A percentile compares a stretch with the other conserved stretches of the same genome.
These are phyloP conservation scores for Funneliformis caledonium DNA, from an alignment of 371 early-diverging fungal genomes.

Conservation along the genomic window DNA sequence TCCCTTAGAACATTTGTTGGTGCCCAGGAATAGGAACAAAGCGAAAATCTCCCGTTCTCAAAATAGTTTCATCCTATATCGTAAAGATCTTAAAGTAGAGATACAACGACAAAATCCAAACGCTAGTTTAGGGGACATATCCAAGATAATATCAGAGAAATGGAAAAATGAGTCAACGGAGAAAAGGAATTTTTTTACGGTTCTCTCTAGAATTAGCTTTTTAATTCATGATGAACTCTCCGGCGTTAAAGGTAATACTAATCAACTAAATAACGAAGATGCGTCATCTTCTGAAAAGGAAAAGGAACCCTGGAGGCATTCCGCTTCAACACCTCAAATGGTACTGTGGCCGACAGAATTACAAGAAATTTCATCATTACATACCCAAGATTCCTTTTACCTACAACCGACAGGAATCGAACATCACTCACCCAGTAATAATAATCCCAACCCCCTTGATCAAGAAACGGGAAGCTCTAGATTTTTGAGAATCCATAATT, in stretches of 20 bases:
- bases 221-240: constrained; percentile 8
- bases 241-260: neutral
- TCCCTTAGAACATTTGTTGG: neutral
- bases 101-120: constrained; percentile 1
- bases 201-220: neutral
- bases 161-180: neutral
- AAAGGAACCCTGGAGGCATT: no score
- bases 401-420: no score
- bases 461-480: no score
- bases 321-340: no score
- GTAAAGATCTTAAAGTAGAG: neutral
- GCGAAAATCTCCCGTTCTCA: neutral
- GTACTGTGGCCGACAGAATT: no score
- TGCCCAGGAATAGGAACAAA: neutral
- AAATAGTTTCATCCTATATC: constrained; percentile 15
- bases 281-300: no score
- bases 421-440: no score
- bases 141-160: neutral
- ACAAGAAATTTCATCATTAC: no score
- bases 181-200: constrained; percentile 9
- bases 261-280: no score
- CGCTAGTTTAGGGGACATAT: neutral
- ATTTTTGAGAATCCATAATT: no score
- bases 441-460: no score
- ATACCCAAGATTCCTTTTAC: no score